Evolutionary conservation across 495 filamentous ascomycete genomes (phyloP).

Genomic region (Daldinia bambusicola): DNA sequence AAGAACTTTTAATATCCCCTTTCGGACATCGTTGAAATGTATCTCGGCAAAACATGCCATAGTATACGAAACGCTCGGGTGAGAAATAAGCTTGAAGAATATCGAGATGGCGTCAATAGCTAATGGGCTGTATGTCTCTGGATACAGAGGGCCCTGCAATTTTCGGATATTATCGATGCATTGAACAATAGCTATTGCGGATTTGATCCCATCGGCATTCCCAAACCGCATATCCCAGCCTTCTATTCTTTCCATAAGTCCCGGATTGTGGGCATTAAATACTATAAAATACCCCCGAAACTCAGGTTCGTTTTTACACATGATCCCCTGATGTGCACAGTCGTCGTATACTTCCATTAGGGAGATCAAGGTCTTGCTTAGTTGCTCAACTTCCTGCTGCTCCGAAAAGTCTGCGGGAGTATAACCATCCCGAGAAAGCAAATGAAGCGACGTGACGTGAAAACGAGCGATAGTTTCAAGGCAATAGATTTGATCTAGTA

Average conservation of each 20-base stretch:
- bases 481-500: slow-evolving; percentile 78
- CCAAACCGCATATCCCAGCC: slow-evolving; percentile 81
- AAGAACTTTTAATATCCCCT: slow-evolving; percentile 77
- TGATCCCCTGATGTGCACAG: slow-evolving; percentile 60
- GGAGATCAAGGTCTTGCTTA: slow-evolving; percentile 86
- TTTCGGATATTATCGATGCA: slow-evolving; percentile 68
- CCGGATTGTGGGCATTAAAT: slow-evolving; percentile 80
- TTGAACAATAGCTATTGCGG: slow-evolving; percentile 57
- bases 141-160: slow-evolving; percentile 70
- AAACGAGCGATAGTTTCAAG: slow-evolving; percentile 92
- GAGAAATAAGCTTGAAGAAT: slow-evolving; percentile 80
- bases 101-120: slow-evolving; percentile 69
- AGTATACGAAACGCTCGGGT: slow-evolving; percentile 79
- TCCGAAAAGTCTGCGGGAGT: slow-evolving; percentile 78
- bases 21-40: slow-evolving; percentile 84
- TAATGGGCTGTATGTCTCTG: slow-evolving; percentile 49
- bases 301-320: slow-evolving; percentile 80
- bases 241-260: slow-evolving; percentile 78
- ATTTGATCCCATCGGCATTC: slow-evolving; percentile 64
- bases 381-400: slow-evolving; percentile 92
- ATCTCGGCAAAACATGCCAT: slow-evolving; percentile 95
- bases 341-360: slow-evolving; percentile 91
- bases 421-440: slow-evolving; percentile 73
- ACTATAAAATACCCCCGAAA: slow-evolving; percentile 91
- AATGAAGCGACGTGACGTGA: slow-evolving; percentile 87